Conservation (phyloP, 192 early-diverging fungal genomes). For the Phycomyces nitens region DNA sequence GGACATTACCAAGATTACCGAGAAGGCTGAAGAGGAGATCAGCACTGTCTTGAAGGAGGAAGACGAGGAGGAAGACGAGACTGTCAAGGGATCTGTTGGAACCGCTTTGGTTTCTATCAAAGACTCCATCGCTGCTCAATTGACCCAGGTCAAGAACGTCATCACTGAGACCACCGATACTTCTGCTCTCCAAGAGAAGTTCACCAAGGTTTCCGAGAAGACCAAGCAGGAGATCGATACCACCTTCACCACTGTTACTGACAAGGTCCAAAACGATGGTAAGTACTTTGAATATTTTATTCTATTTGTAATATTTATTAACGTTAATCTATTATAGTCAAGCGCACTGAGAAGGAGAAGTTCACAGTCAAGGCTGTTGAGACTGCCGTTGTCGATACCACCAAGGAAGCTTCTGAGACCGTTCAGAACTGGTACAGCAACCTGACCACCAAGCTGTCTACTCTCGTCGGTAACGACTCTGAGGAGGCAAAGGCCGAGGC, state of each 20-base stretch:
- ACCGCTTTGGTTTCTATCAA: too few relatives aligned
- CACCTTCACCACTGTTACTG: not conserved
- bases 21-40: not conserved
- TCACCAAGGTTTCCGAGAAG: not conserved
- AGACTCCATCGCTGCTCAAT: not conserved
- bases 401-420: not conserved
- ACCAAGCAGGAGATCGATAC: slow-evolving; percentile 6
- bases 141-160: slow-evolving; percentile 5
- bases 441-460: not conserved
- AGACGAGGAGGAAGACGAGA: slow-evolving; percentile 2
- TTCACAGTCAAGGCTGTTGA: not conserved
- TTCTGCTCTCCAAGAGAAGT: slow-evolving; percentile 1
- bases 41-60: slow-evolving; percentile 14
- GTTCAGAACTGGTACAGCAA: slow-evolving; percentile 8
- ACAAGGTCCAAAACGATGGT: not conserved
- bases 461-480: not conserved
- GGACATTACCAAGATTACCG: slow-evolving; percentile 11
- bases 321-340: not conserved
- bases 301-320: not conserved
- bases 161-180: slow-evolving; percentile 1
- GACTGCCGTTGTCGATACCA: slow-evolving; percentile 5
- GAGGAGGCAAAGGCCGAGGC: slow-evolving; percentile 12
- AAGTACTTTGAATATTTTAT: slow-evolving; percentile 1
- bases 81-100: slow-evolving; percentile 1
- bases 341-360: not conserved